A percentile compares a stretch with the other conserved stretches of the same genome.
Conservation (phyloP, 306 rosid genomes). For the Cyamopsis tetragonoloba region DNA sequence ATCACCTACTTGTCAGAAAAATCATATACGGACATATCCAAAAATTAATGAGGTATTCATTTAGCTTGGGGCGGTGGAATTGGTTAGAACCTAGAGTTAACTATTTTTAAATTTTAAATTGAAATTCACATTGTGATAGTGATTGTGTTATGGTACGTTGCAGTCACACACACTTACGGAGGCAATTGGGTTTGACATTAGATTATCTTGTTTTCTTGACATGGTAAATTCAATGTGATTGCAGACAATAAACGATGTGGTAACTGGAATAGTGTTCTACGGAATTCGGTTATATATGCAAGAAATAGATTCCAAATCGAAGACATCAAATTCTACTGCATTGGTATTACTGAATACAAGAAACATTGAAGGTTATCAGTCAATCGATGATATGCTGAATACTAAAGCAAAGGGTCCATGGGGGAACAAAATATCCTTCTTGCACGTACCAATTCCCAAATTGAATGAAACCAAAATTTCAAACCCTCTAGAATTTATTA, state of each 20-base stretch:
- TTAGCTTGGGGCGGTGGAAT: neutral
- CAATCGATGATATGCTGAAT: conserved; percentile 45
- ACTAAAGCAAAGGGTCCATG: conserved; percentile 39
- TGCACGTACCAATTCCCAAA: conserved; percentile 52
- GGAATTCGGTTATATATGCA: conserved; percentile 56
- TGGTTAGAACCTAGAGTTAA: neutral
- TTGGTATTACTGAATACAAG: conserved; percentile 59
- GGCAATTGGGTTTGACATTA: neutral
- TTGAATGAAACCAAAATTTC: conserved; percentile 14
- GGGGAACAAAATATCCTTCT: conserved; percentile 52
- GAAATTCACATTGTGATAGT: too few relatives aligned
- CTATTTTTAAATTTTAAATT: neutral
- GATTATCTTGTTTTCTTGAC: neutral
- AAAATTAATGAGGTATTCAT: neutral
- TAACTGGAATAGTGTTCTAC: conserved; percentile 40
- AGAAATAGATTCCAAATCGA: conserved; percentile 36
- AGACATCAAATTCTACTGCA: conserved; percentile 38
- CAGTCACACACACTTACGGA: too few relatives aligned
- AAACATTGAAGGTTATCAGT: conserved; percentile 41
- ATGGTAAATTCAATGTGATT: neutral
- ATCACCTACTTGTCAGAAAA: neutral
- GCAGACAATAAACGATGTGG: conserved; percentile 56
- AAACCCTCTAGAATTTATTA: conserved; percentile 44
- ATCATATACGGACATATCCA: neutral
- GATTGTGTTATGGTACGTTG: too few relatives aligned